These are phyloP conservation scores for Schizochytrium sp. DNA, from an alignment of 108 stramenopile genomes.

Conservation along the genomic window DNA sequence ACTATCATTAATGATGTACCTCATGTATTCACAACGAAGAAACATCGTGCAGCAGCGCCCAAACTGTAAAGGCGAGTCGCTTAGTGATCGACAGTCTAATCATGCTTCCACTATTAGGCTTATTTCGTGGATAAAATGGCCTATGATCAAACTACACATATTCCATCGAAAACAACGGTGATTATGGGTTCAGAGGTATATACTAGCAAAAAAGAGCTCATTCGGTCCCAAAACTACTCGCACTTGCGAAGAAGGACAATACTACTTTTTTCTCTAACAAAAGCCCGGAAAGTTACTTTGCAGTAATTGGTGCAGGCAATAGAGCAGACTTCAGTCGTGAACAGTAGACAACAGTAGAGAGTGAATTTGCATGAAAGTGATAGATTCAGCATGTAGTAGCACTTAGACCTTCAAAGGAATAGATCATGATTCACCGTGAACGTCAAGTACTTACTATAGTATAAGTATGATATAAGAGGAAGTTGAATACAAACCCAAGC, in stretches of 20 bases:
- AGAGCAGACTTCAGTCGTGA: not conserved
- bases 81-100: too few species aligned
- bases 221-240: not conserved
- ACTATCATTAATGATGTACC: not conserved
- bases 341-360: too few species aligned
- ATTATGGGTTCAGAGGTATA: not conserved
- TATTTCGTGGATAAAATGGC: not conserved
- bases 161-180: not conserved
- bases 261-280: not conserved
- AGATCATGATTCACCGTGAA: too few species aligned
- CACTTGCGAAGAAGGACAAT: not conserved
- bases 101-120: not conserved
- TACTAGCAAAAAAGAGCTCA: not conserved
- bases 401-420: too few species aligned
- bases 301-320: not conserved
- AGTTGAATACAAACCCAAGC: too few species aligned
- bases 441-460: too few species aligned
- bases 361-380: too few species aligned
- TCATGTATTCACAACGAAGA: too few species aligned
- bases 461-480: too few species aligned
- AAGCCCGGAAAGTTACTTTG: not conserved
- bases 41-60: too few species aligned
- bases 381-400: too few species aligned
- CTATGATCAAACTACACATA: conserved; percentile 31
- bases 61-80: too few species aligned